Base-by-base conservation (phyloP, 2,329 filamentous ascomycete genomes). In the Neurospora crassa region DNA sequence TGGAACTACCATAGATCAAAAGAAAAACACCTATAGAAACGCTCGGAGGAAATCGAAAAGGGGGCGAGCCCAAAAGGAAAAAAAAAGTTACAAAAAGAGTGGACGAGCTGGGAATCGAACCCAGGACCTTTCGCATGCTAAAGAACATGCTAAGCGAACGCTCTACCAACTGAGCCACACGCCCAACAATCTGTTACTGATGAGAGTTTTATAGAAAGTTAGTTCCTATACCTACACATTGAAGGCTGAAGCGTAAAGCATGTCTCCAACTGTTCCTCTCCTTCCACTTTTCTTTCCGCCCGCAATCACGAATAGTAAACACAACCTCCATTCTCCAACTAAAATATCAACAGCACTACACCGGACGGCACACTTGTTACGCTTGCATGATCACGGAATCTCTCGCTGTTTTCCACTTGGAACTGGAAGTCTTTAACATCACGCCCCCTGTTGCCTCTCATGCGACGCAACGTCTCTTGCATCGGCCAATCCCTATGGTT, bases 71-170 rank as follows among this genome's bases (percentile, higher is more conserved):
- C 40, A 40, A 2, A 40, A 14, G 11, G 24, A 24, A 24, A 7
- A 7, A 53, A 53, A 53, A 63, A 34, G 7, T 6, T 12, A 10
- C 18, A n/a, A 63, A 63, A 24, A 34, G 6, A 63, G 5, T 75
- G 74, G 74, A 75, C 74, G 74, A 72, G 74, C 74, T 74, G 72
- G 74, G 74, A 75, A 75, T 75, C 74, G 74, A 75, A 75, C 74
- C 74, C 72, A 74, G 74, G 73, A 75, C 74, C 74, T 75, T 75
- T 74, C 74, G 74, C 74, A 75, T 71, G 70, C 71, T 68, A 41
- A 14, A 16, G 41, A 67, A 67, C 59, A 75, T 75, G 74, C 74
- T 75, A 75, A 75, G 72, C 34, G 34, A 74, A 72, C 73, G 73
- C 73, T 74, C 73, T 74, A 74, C 73, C 73, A 74, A 72, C 71